Evolutionary conservation across 345 rosid species (phyloP).

Genomic region (Viola odorata): DNA sequence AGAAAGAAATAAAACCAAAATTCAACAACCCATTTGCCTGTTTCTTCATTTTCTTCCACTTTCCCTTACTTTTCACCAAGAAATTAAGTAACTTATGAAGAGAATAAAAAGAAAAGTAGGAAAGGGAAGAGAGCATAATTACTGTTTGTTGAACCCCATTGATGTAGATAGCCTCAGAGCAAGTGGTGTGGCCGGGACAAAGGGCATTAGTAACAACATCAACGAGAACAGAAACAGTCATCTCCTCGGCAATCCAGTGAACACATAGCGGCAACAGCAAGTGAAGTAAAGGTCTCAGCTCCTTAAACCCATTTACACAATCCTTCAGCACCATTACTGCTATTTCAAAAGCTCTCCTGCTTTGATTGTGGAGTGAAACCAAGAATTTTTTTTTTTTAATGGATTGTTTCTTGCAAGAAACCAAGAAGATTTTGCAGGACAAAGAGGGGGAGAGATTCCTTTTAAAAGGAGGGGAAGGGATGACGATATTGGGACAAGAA

Average conservation of each 20-base stretch:
- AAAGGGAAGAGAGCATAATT: background rate
- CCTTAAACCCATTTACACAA: slow-evolving; percentile 18
- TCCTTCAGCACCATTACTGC: slow-evolving; percentile 14
- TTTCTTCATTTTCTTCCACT: slow-evolving; percentile 1
- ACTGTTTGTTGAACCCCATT: slow-evolving; percentile 56
- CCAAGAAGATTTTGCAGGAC: background rate
- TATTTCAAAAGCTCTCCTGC: background rate
- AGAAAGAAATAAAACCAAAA: background rate
- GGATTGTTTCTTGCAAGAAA: background rate
- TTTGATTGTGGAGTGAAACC: no score
- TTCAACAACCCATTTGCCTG: background rate
- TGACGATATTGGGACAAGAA: no score
- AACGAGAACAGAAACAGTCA: slow-evolving; percentile 61
- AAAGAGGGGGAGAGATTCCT: no score
- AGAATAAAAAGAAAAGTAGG: background rate
- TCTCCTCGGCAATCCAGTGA: slow-evolving; percentile 53
- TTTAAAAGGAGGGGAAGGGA: no score
- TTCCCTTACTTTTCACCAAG: no score
- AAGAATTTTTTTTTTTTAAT: background rate
- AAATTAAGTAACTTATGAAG: slow-evolving; percentile 2
- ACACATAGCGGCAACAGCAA: slow-evolving; percentile 42
- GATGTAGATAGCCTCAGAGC: slow-evolving; percentile 46
- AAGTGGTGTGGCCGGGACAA: slow-evolving; percentile 43
- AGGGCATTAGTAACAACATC: slow-evolving; percentile 45
- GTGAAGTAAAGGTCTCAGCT: slow-evolving; percentile 39